Base-by-base conservation (phyloP, 2,329 filamentous ascomycete genomes). In the Pseudogymnoascus sp. region DNA sequence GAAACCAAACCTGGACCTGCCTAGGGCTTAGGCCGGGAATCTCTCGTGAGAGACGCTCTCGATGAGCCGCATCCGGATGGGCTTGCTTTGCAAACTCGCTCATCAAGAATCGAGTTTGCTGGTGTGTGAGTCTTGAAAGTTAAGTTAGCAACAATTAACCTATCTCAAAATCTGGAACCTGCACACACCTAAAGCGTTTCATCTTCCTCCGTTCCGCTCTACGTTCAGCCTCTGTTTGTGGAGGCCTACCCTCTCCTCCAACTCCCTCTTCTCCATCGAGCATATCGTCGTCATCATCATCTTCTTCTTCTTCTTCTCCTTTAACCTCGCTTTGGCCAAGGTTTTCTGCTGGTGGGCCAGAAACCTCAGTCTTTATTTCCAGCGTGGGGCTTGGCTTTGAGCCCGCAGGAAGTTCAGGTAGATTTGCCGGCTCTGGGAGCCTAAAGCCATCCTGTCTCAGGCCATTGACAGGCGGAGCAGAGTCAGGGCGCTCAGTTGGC, bases 1-100 rank as follows among this genome's bases (percentile, higher is more conserved):
- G 92, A 76, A 97, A 97, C 93, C 92, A 97, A 59, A 97, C 92
- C 75, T 97, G 92, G 23, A 97, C 93, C 73, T 97, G 92, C 65
- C 92, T 85, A 38, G 92, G 91, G 70, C 90, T 96, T 58, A 97
- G 77, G 0, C 92, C 93, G 33, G 93, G 92, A 52, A 97, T 97
- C 73, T 97, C 91, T 66, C 89, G 82, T 3, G 92, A 93, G 38
- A 97, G 80, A 55, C 91, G 83, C 73, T 96, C 92, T 66, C 92
- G 83, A 74, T 96, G 92, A 55, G 90, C 90, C 41, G 92, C 92
- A 76, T 97, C 92, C 6, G 92, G 92, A 73, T 97, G 92, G 23
- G 92, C 91, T 73, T 97, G 92, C 69, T 94, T 92, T 63, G 92
- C 90, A 71, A 97, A 97, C 74, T 97, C 92, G 75, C 91, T 96